phyloP scores from a whole-genome alignment of 1,284 basidiomycete genomes.

The Tylopilus sp. region DNA sequence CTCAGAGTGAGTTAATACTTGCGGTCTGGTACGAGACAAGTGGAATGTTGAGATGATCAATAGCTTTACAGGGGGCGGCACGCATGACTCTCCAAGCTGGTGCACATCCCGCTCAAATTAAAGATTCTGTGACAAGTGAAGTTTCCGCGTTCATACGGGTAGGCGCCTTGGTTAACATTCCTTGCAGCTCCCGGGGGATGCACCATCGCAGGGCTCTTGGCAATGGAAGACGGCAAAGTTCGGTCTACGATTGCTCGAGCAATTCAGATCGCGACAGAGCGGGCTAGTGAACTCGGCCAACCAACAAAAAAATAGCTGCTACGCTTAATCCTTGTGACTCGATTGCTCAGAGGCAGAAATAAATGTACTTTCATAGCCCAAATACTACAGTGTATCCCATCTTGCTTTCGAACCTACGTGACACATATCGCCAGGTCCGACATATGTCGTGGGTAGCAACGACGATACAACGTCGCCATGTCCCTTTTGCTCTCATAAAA shows the following conservation, averaged over 20 bases:
- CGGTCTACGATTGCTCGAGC: conserved; percentile 93
- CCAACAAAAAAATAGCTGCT: conserved; percentile 39
- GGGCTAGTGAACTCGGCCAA: conserved; percentile 76
- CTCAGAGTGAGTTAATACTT: conserved; percentile 77
- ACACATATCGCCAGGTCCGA: conserved; percentile 15
- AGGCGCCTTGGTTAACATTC: not conserved
- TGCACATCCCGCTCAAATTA: conserved; percentile 92
- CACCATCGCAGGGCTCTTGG: conserved; percentile 93
- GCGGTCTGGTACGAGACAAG: conserved; percentile 2
- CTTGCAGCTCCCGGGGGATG: conserved; percentile 89
- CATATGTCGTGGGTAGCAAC: conserved; percentile 30
- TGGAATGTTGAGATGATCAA: not conserved
- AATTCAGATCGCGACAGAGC: conserved; percentile 90
- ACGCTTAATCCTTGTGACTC: not conserved
- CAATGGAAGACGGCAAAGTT: conserved; percentile 91
- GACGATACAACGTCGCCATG: conserved; percentile 22
- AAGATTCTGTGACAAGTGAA: conserved; percentile 94
- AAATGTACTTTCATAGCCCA: not conserved
- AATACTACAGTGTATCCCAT: conserved; percentile 29
- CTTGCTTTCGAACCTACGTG: conserved; percentile 30
- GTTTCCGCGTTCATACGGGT: conserved; percentile 28
- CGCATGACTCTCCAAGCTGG: conserved; percentile 90
- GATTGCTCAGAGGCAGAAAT: not conserved
- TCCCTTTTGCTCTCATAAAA: conserved; percentile 77
- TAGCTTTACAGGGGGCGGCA: conserved; percentile 94